Evolutionary conservation across 1,139 yeast species (phyloP).

Genomic region (Pichia sp.): DNA sequence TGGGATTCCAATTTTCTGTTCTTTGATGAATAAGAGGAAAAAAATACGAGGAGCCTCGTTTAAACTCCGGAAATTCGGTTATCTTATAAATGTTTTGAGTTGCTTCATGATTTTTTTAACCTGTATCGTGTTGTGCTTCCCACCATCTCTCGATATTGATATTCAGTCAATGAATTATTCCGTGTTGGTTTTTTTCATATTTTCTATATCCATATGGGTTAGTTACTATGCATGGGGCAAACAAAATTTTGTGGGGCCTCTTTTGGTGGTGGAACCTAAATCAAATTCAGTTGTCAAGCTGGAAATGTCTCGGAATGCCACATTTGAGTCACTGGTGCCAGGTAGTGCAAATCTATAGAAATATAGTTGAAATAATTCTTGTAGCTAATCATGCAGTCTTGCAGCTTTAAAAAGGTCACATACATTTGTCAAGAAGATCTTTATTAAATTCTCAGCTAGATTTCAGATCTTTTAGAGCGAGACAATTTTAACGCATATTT

Average conservation of each 20-base stretch:
- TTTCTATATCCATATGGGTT: constrained; percentile 45
- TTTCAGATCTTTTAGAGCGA: background rate
- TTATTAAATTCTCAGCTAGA: no score
- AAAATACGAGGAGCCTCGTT: constrained; percentile 71
- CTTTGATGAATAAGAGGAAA: constrained; percentile 56
- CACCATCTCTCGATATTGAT: constrained; percentile 66
- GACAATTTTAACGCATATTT: background rate
- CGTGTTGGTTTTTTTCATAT: constrained; percentile 51
- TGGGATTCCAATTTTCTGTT: constrained; percentile 66
- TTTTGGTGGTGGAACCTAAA: constrained; percentile 5
- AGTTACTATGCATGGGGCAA: constrained; percentile 61
- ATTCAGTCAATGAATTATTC: constrained; percentile 73
- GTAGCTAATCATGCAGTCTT: no score
- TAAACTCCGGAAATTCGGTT: constrained; percentile 61
- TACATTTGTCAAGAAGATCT: no score
- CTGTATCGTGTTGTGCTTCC: constrained; percentile 63
- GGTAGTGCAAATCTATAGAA: background rate
- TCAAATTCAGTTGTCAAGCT: constrained; percentile 2
- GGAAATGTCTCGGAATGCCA: background rate
- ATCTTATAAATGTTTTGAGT: constrained; percentile 57
- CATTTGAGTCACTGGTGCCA: background rate
- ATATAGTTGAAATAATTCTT: background rate
- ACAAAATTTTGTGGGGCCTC: constrained; percentile 58
- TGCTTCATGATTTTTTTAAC: constrained; percentile 60
- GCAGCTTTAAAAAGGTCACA: no score